These are phyloP conservation scores for Dissophora globulifera DNA, from an alignment of 192 early-diverging fungal genomes.

Conservation along the genomic window DNA sequence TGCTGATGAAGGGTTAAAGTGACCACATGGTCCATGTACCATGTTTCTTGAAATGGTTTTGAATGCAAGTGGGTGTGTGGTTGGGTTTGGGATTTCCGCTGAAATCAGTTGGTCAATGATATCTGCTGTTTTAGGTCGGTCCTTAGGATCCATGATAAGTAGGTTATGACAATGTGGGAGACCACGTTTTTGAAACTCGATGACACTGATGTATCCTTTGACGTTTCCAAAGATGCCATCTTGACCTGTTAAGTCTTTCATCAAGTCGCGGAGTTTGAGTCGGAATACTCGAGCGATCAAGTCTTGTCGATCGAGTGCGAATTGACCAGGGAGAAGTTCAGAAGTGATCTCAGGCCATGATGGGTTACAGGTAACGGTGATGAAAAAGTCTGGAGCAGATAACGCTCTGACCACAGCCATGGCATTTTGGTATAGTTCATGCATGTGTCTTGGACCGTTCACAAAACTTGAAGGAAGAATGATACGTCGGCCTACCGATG, in stretches of 20 bases:
- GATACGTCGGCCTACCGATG: background rate
- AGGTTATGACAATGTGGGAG: conserved; percentile 19
- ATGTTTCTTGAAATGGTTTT: conserved; percentile 7
- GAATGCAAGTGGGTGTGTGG: background rate
- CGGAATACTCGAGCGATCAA: conserved; percentile 22
- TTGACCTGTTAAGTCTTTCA: conserved; percentile 25
- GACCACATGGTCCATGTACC: conserved; percentile 38
- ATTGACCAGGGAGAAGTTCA: conserved; percentile 10
- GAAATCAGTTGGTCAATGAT: conserved; percentile 12
- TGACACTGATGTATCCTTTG: conserved; percentile 4
- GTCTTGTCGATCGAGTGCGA: conserved; percentile 25
- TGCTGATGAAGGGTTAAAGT: background rate
- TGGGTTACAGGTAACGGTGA: conserved; percentile 43
- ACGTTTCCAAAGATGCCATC: conserved; percentile 12
- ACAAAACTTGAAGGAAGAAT: conserved; percentile 33
- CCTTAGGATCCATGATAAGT: background rate
- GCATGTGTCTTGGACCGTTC: conserved; percentile 26
- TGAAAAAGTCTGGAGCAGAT: conserved; percentile 16
- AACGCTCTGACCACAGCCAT: conserved; percentile 20
- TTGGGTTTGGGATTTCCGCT: conserved; percentile 24
- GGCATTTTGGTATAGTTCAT: conserved; percentile 45
- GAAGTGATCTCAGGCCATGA: conserved; percentile 37
- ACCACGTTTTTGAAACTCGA: conserved; percentile 48
- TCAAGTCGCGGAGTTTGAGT: conserved; percentile 21
- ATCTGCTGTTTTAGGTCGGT: background rate